Evolutionary conservation across 2,329 filamentous ascomycete genomes (phyloP).

Genomic region (Epicoccum nigrum): DNA sequence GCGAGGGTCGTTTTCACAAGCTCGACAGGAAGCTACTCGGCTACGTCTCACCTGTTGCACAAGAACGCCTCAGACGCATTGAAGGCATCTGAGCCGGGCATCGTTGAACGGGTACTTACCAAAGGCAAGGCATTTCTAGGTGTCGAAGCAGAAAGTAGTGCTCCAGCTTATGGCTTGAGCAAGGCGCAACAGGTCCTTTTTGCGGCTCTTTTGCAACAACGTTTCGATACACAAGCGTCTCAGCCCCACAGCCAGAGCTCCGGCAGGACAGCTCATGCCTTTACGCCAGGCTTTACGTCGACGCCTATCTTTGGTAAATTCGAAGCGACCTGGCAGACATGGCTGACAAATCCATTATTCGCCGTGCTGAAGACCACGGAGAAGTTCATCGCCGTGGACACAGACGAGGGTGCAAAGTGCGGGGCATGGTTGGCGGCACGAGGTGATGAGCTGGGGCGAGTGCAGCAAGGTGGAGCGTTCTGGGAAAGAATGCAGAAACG

Average conservation of each 20-base stretch:
- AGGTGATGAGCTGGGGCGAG: constrained; percentile 1
- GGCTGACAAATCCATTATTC: constrained; percentile 20
- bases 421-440: constrained; percentile 23
- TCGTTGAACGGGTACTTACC: background rate
- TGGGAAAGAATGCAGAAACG: constrained; percentile 19
- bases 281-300: constrained; percentile 20
- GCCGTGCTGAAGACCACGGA: constrained; percentile 17
- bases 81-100: background rate
- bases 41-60: background rate
- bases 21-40: constrained; percentile 18
- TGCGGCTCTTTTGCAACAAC: constrained; percentile 12
- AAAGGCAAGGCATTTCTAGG: background rate
- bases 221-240: constrained; percentile 11
- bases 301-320: constrained; percentile 21
- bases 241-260: background rate
- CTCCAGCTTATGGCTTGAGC: constrained; percentile 11
- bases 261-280: constrained; percentile 13
- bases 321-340: constrained; percentile 14
- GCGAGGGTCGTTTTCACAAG: constrained; percentile 23
- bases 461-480: constrained; percentile 9
- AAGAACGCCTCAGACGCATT: background rate
- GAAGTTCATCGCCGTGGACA: constrained; percentile 12
- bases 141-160: background rate
- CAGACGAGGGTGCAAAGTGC: constrained; percentile 22
- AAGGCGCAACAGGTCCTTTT: constrained; percentile 27